A percentile compares a stretch with the other conserved stretches of the same genome.
Conservation (phyloP, 192 early-diverging fungal genomes). For the Backusella westeae region DNA sequence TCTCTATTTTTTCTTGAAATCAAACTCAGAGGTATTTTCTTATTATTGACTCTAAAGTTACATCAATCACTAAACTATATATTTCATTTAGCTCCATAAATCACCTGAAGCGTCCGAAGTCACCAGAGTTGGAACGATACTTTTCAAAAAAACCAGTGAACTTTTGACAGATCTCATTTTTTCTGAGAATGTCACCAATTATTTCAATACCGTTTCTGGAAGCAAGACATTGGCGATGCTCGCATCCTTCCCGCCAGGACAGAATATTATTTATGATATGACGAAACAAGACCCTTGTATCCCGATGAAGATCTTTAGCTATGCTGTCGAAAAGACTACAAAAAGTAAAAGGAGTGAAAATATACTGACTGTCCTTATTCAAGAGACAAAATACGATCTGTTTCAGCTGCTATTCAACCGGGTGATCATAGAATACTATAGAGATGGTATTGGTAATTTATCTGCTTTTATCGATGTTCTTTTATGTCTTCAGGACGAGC, state of each 20-base stretch:
- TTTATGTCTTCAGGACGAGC: neutral
- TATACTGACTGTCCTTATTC: neutral
- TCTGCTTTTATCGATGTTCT: neutral
- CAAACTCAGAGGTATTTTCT: neutral
- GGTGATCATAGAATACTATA: neutral
- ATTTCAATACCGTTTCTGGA: neutral
- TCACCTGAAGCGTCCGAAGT: neutral
- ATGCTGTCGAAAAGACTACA: neutral
- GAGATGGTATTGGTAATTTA: neutral
- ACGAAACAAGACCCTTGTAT: neutral
- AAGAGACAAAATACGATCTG: neutral
- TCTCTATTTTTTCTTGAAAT: neutral
- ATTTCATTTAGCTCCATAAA: neutral
- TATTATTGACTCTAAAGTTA: neutral
- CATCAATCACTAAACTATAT: neutral
- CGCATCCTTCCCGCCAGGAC: neutral
- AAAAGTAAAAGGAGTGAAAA: neutral
- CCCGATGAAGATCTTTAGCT: neutral
- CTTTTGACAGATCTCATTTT: neutral
- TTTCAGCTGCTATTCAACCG: neutral
- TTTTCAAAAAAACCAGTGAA: neutral
- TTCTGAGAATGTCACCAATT: neutral
- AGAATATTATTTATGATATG: neutral
- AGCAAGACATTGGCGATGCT: neutral
- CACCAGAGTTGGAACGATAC: neutral